phyloP scores from a whole-genome alignment of 2,329 filamentous ascomycete genomes.

The Venturia pyrina region DNA sequence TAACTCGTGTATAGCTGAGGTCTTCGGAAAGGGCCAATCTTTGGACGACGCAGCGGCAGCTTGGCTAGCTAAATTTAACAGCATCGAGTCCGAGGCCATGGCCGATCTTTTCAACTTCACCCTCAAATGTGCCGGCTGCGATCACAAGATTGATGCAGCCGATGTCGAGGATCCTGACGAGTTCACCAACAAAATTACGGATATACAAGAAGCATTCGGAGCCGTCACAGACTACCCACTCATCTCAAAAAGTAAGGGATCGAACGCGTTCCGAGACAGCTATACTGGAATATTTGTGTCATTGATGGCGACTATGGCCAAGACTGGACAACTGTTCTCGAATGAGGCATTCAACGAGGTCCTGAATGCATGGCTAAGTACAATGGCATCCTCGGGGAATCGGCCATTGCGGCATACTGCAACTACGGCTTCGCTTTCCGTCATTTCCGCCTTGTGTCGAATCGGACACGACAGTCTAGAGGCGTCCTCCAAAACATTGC shows the following conservation, averaged over 20 bases:
- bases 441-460: slow-evolving; percentile 67
- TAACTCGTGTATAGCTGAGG: slow-evolving; percentile 36
- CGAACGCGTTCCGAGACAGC: slow-evolving; percentile 57
- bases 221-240: slow-evolving; percentile 86
- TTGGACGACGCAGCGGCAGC: slow-evolving; percentile 46
- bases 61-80: slow-evolving; percentile 48
- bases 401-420: slow-evolving; percentile 91
- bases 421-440: slow-evolving; percentile 70
- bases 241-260: slow-evolving; percentile 67
- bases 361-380: slow-evolving; percentile 77
- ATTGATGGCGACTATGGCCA: slow-evolving; percentile 67
- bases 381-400: slow-evolving; percentile 79
- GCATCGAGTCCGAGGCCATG: slow-evolving; percentile 44
- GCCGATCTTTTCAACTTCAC: slow-evolving; percentile 53
- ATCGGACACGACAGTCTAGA: slow-evolving; percentile 62
- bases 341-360: slow-evolving; percentile 75
- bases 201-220: slow-evolving; percentile 81
- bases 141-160: slow-evolving; percentile 64
- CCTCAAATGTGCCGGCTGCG: slow-evolving; percentile 64
- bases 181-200: slow-evolving; percentile 63
- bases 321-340: slow-evolving; percentile 71
- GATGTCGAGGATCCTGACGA: slow-evolving; percentile 89
- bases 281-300: slow-evolving; percentile 71
- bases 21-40: slow-evolving; percentile 46
- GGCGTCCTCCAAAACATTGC: slow-evolving; percentile 63